phyloP scores from a whole-genome alignment of 306 rosid species.

The Lithocarpus polystachyus region DNA sequence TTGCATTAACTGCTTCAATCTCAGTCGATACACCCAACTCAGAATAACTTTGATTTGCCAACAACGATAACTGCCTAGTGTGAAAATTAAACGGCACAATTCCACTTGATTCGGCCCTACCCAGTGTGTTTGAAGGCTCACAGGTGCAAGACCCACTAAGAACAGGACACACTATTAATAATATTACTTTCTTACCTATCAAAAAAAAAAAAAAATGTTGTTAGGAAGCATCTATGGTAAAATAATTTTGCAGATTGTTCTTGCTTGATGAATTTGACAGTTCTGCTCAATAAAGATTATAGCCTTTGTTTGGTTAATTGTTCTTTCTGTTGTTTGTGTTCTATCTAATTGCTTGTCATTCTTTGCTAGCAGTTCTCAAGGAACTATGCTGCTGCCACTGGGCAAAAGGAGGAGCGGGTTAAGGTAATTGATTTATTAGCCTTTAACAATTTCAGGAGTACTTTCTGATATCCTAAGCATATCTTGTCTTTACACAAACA shows the following conservation, averaged over 20 bases:
- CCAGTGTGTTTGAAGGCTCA: no score
- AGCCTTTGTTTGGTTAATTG: neutral
- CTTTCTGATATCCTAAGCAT: neutral
- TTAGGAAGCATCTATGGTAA: neutral
- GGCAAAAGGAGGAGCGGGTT: conserved; percentile 44
- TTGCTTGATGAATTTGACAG: neutral
- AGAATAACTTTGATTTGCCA: no score
- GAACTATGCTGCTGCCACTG: conserved; percentile 53
- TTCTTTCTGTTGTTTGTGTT: conserved; percentile 11
- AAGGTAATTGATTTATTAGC: conserved; percentile 49
- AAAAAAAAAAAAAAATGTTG: no score
- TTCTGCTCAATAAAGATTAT: neutral
- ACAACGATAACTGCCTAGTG: no score
- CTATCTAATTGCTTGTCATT: conserved; percentile 11
- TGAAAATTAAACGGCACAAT: no score
- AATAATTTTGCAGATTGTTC: neutral
- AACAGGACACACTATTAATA: no score
- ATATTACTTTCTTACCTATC: no score
- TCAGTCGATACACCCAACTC: no score
- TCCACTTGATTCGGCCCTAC: no score
- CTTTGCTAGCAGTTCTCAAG: conserved; percentile 60
- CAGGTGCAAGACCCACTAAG: no score
- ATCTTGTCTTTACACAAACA: neutral
- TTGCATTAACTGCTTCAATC: no score
- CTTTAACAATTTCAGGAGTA: neutral